phyloP scores from a whole-genome alignment of 495 filamentous ascomycete species.

The Niebla homalea region DNA sequence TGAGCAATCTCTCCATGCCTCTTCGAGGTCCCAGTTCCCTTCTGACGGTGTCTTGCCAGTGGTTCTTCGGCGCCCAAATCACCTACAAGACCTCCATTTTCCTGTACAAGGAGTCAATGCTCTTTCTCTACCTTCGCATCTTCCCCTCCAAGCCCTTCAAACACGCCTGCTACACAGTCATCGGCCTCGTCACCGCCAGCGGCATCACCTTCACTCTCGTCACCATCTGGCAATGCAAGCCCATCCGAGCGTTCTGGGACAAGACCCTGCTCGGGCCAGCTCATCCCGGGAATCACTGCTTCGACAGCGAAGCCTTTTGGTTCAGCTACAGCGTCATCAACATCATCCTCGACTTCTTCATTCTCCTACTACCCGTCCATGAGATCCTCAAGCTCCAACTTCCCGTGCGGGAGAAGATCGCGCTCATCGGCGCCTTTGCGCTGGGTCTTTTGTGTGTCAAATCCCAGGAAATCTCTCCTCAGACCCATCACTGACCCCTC shows the following conservation, averaged over 20 bases:
- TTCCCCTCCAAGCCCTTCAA: conserved; percentile 24
- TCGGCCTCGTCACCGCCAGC: conserved; percentile 4
- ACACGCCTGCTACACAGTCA: conserved; percentile 34
- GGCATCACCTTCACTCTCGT: background rate
- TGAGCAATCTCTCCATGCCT: background rate
- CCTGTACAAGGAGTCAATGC: background rate
- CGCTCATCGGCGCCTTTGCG: conserved; percentile 10
- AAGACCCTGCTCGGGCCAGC: conserved; percentile 14
- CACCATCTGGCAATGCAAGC: conserved; percentile 5
- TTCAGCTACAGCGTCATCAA: background rate
- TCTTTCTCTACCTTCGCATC: conserved; percentile 25
- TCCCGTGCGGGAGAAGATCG: conserved; percentile 3
- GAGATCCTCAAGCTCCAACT: conserved; percentile 10
- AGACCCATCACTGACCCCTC: background rate
- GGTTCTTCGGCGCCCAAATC: background rate
- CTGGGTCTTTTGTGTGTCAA: conserved; percentile 3
- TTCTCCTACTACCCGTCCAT: conserved; percentile 3
- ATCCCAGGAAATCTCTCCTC: background rate
- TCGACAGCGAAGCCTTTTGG: background rate
- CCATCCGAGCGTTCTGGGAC: background rate
- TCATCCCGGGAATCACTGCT: conserved; percentile 14
- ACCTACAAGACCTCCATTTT: background rate
- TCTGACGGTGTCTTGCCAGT: background rate
- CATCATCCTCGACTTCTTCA: background rate
- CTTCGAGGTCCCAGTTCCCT: background rate